Conservation (phyloP, 352 stramenopile genomes). For the Phytophthora aleatoria region DNA sequence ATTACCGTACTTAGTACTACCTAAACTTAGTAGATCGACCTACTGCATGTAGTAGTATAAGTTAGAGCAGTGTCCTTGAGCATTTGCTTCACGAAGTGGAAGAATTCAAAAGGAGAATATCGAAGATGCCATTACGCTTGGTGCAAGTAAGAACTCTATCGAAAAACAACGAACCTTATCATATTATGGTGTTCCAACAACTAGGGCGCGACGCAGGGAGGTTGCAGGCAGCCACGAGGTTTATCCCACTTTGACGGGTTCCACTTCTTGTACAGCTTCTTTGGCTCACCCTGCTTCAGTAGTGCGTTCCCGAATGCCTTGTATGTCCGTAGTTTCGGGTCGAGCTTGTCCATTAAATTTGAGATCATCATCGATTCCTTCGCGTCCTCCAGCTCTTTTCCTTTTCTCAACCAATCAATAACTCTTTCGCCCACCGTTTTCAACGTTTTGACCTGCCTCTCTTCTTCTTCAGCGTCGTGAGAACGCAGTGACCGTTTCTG, state of each 20-base stretch:
- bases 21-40: no score
- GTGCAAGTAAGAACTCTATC: no score
- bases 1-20: no score
- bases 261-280: constrained; percentile 1
- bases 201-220: background rate
- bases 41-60: no score
- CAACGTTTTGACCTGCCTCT: background rate
- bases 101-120: no score
- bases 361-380: background rate
- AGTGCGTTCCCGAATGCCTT: background rate
- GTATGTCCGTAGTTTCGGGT: background rate
- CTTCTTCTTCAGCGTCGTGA: background rate
- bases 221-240: background rate
- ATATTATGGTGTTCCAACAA: no score
- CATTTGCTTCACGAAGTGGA: no score
- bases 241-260: constrained; percentile 1
- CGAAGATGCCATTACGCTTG: no score
- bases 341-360: background rate
- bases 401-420: background rate
- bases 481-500: background rate
- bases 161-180: no score
- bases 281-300: background rate
- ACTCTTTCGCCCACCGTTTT: background rate
- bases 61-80: no score
- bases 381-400: background rate